Percentiles rank a stretch among this genome's conserved stretches.
Evolutionary conservation across 768 basidiomycete species (phyloP).

Genomic region (Phanerochaete carnosa): DNA sequence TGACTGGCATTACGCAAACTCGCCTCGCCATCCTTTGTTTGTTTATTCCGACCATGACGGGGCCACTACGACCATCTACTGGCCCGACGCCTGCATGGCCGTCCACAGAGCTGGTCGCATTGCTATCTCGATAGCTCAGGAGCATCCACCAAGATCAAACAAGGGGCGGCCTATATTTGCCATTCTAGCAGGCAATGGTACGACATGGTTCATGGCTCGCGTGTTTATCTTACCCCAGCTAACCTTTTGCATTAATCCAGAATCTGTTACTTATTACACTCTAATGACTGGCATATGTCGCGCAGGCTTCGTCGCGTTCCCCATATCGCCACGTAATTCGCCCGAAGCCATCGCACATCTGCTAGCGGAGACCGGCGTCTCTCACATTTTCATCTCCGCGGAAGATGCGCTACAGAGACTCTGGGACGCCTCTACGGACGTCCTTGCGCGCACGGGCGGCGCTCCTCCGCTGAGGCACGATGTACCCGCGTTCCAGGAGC

Average conservation of each 20-base stretch:
- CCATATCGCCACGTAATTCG: slow-evolving; percentile 24
- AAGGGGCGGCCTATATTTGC: slow-evolving; percentile 6
- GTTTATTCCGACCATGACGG: slow-evolving; percentile 19
- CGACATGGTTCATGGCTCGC: neutral
- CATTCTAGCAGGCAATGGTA: slow-evolving; percentile 7
- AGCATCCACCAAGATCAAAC: neutral
- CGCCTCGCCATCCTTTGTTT: slow-evolving; percentile 30
- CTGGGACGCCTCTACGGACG: slow-evolving; percentile 14
- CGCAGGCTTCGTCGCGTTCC: slow-evolving; percentile 16
- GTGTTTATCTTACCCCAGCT: neutral
- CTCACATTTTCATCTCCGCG: slow-evolving; percentile 26
- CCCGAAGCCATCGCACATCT: slow-evolving; percentile 28
- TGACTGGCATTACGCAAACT: slow-evolving; percentile 31
- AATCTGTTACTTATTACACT: slow-evolving; percentile 10
- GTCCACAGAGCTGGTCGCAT: slow-evolving; percentile 7
- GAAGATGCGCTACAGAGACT: slow-evolving; percentile 21
- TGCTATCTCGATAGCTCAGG: neutral
- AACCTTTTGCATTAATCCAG: neutral
- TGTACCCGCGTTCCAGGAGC: slow-evolving; percentile 15
- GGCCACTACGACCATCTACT: slow-evolving; percentile 9
- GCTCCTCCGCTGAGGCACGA: neutral
- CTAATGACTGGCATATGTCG: slow-evolving; percentile 6
- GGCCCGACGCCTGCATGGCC: slow-evolving; percentile 10
- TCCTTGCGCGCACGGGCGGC: slow-evolving; percentile 12
- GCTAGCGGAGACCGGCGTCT: slow-evolving; percentile 16